These are phyloP conservation scores for Hypomontagnella submonticulosa DNA, from an alignment of 495 filamentous ascomycete species.

Conservation along the genomic window DNA sequence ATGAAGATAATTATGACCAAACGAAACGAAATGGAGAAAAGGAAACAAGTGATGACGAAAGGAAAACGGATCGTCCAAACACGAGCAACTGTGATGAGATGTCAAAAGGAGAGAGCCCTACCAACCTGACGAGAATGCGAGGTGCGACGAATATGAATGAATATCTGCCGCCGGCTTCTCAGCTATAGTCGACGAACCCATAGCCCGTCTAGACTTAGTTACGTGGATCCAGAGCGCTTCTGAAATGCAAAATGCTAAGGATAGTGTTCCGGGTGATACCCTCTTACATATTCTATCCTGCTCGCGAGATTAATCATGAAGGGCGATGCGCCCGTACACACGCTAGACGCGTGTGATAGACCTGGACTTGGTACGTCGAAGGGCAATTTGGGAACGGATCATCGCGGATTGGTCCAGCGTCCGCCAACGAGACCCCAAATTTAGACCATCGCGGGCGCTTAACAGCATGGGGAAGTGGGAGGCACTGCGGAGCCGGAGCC, in stretches of 20 bases:
- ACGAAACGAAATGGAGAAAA: slow-evolving; percentile 31
- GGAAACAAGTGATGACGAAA: slow-evolving; percentile 28
- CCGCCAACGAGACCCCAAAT: slow-evolving; percentile 22
- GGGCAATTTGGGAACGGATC: not conserved
- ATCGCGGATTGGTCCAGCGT: slow-evolving; percentile 32
- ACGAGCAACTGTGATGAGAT: slow-evolving; percentile 31
- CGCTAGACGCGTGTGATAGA: slow-evolving; percentile 32
- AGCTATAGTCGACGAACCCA: slow-evolving; percentile 26
- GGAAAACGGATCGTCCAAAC: slow-evolving; percentile 16
- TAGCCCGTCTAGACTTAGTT: slow-evolving; percentile 34
- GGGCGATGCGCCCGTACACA: slow-evolving; percentile 33
- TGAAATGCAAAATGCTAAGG: slow-evolving; percentile 29
- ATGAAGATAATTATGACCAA: slow-evolving; percentile 22
- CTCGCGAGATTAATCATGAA: slow-evolving; percentile 14
- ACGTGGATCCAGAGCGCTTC: slow-evolving; percentile 31
- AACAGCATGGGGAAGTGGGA: slow-evolving; percentile 18
- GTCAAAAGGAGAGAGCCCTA: slow-evolving; percentile 30
- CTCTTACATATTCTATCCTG: slow-evolving; percentile 24
- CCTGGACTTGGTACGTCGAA: slow-evolving; percentile 2
- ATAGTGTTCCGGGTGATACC: slow-evolving; percentile 42
- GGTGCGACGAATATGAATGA: slow-evolving; percentile 39
- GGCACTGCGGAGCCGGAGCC: slow-evolving; percentile 5
- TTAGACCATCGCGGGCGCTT: slow-evolving; percentile 40
- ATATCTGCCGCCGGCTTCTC: slow-evolving; percentile 13
- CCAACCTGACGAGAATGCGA: slow-evolving; percentile 23